Evolutionary conservation across 345 rosid species (phyloP), one percentile per base, ranked within the genome.

Genomic region (Euphorbia lathyris): DNA sequence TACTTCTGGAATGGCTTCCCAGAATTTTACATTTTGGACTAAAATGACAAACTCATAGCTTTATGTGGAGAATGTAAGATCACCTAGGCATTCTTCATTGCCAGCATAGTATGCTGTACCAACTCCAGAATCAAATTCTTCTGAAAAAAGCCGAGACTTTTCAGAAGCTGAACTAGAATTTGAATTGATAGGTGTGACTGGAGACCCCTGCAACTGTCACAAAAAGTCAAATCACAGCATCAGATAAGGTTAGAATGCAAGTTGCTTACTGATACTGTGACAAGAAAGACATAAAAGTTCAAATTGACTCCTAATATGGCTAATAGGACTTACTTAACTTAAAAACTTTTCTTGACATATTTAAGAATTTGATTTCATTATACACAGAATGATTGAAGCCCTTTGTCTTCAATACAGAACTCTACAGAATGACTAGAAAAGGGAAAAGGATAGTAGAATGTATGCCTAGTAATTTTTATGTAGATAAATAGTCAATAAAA

Each of bases 181-280:
- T 79, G 98, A 92, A 79, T 88, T 90, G 72, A 81, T 77, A 66
- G 97, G 86, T 42, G 98, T 87, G 73, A 77, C 84, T 45, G 98
- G 88, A 73, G 94, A 79, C 78, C 81, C 87, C 83, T 90, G 97
- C 73, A 76, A 63, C 82, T 78, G 85, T 48, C 65, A 76, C 58
- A 27, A 81, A 43, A 77, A 70, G 42, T 64, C 72, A 73, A 74
- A 69, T 62, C 68, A 74, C 48, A 56, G 43, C 51, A 47, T 52
- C 26, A 66, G 48, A 26, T 68, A 63, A 74, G 71, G 50, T 63
- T 50, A 10, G 26, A 45, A 36, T 25, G 53, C 30, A 34, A 36
- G 56, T 25, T 38, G 23, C 48, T n/a, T 9, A 25, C 7, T 32
- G 59, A 30, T 60, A 14, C 22, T 25, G 63, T 53, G 30, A 13